Percentiles rank a stretch among this genome's conserved stretches.
These are phyloP conservation scores for Parmelia sp. DNA, from an alignment of 495 filamentous ascomycete genomes.

Conservation along the genomic window DNA sequence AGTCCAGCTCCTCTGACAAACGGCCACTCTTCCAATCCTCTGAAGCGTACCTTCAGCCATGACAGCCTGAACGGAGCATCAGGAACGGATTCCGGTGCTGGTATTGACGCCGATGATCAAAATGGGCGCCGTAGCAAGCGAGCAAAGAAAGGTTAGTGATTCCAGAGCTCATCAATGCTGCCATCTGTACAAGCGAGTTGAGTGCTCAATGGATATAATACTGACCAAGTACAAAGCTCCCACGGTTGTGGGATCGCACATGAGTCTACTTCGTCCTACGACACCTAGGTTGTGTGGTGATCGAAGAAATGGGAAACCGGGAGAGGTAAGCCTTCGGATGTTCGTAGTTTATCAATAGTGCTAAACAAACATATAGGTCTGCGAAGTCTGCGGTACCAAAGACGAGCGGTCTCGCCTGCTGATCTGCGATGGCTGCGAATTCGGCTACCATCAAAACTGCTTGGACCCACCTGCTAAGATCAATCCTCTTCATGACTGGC, in stretches of 20 bases:
- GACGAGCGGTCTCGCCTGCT: slow-evolving; percentile 66
- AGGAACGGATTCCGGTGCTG: slow-evolving; percentile 50
- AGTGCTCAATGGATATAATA: neutral
- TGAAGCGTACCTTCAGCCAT: slow-evolving; percentile 80
- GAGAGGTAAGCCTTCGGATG: slow-evolving; percentile 56
- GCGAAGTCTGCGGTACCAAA: slow-evolving; percentile 78
- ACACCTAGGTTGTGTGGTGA: slow-evolving; percentile 65
- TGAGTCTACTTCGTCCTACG: slow-evolving; percentile 84
- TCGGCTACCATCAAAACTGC: slow-evolving; percentile 80
- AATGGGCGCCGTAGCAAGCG: slow-evolving; percentile 84
- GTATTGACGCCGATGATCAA: slow-evolving; percentile 61
- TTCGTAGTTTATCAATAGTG: slow-evolving; percentile 3
- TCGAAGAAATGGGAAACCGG: slow-evolving; percentile 56
- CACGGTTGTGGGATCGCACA: slow-evolving; percentile 91
- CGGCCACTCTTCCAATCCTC: slow-evolving; percentile 48
- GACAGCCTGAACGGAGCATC: slow-evolving; percentile 56
- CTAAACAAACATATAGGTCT: slow-evolving; percentile 52
- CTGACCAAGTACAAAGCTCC: slow-evolving; percentile 55
- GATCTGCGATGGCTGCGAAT: slow-evolving; percentile 89
- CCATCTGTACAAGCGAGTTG: neutral
- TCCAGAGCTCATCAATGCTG: neutral
- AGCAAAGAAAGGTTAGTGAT: slow-evolving; percentile 74
- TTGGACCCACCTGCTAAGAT: slow-evolving; percentile 79
- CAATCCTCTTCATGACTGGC: slow-evolving; percentile 85
- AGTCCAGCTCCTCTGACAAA: slow-evolving; percentile 50